These are phyloP conservation scores for Lachancea kluyveri DNA, from an alignment of 805 yeast species.

Conservation along the genomic window DNA sequence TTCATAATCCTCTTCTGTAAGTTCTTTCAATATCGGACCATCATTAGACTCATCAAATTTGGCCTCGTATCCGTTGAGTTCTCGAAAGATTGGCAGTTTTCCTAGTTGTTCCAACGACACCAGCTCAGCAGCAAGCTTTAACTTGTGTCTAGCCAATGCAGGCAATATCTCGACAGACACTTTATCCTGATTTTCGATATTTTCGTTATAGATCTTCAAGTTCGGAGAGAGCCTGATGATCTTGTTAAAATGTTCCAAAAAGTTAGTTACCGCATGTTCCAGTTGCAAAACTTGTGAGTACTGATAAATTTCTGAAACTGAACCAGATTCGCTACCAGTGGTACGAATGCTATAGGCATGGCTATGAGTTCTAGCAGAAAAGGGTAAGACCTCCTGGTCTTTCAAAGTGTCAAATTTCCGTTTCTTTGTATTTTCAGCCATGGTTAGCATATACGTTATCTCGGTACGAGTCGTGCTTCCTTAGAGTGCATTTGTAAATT, in stretches of 20 bases:
- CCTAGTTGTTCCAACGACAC: conserved; percentile 47
- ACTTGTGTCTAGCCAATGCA: conserved; percentile 46
- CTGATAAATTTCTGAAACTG: conserved; percentile 14
- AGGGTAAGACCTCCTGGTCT: no score
- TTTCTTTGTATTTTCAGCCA: no score
- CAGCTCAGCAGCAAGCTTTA: conserved; percentile 55
- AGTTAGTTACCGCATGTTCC: conserved; percentile 47
- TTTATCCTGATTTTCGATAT: conserved; percentile 29
- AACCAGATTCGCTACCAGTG: conserved; percentile 11
- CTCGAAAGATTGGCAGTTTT: conserved; percentile 48
- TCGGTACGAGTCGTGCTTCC: no score
- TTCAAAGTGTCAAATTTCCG: no score
- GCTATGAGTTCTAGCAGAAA: no score
- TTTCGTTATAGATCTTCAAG: conserved; percentile 33
- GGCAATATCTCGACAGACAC: conserved; percentile 38
- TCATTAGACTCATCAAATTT: conserved; percentile 11
- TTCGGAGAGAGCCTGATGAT: conserved; percentile 56
- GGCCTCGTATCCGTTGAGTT: conserved; percentile 41
- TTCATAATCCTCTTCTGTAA: conserved; percentile 15
- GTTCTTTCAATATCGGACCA: conserved; percentile 17
- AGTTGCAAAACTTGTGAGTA: conserved; percentile 30
- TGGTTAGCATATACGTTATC: no score
- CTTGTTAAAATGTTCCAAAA: conserved; percentile 46
- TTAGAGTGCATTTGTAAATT: no score
- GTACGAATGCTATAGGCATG: conserved; percentile 30